These are phyloP conservation scores for Irineochytrium annulatum DNA, from an alignment of 192 early-diverging fungal genomes.

Conservation along the genomic window DNA sequence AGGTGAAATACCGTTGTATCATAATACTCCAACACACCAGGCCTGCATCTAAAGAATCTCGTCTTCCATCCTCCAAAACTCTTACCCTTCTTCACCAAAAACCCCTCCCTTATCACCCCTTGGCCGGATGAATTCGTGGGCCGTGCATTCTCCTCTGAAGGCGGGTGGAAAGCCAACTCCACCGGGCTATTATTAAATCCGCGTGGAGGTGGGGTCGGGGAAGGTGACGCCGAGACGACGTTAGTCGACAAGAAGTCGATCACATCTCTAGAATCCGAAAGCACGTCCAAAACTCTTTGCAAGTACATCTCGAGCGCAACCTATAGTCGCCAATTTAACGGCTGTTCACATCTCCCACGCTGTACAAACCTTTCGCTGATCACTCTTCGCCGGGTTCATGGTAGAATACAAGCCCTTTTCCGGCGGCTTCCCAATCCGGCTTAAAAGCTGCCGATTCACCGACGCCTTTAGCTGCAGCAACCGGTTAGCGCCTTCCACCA, in stretches of 20 bases:
- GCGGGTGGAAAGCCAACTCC: too few relatives aligned
- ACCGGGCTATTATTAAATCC: slow-evolving; percentile 3
- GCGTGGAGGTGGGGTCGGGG: too few relatives aligned
- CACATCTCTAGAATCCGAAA: slow-evolving; percentile 42
- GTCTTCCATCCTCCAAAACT: slow-evolving; percentile 97
- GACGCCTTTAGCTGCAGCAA: too few relatives aligned
- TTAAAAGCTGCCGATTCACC: too few relatives aligned
- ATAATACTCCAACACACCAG: slow-evolving; percentile 68
- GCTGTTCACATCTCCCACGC: neutral
- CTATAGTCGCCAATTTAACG: slow-evolving; percentile 6
- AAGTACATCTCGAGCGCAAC: slow-evolving; percentile 80
- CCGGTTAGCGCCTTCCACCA: too few relatives aligned
- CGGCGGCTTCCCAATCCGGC: slow-evolving; percentile 71
- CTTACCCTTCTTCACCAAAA: slow-evolving; percentile 88
- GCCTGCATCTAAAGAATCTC: slow-evolving; percentile 62
- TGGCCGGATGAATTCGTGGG: neutral
- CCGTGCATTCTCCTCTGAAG: neutral
- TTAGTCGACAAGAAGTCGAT: slow-evolving; percentile 74
- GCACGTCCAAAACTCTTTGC: slow-evolving; percentile 60
- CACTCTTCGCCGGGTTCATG: slow-evolving; percentile 78
- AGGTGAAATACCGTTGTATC: slow-evolving; percentile 42
- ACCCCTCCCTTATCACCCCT: slow-evolving; percentile 82
- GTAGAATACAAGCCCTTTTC: slow-evolving; percentile 80
- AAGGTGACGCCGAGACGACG: slow-evolving; percentile 35
- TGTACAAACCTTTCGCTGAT: slow-evolving; percentile 68